Percentiles rank a stretch among this genome's conserved stretches.
Conservation (phyloP, 106 monocot genomes). For the Allium sativum region DNA sequence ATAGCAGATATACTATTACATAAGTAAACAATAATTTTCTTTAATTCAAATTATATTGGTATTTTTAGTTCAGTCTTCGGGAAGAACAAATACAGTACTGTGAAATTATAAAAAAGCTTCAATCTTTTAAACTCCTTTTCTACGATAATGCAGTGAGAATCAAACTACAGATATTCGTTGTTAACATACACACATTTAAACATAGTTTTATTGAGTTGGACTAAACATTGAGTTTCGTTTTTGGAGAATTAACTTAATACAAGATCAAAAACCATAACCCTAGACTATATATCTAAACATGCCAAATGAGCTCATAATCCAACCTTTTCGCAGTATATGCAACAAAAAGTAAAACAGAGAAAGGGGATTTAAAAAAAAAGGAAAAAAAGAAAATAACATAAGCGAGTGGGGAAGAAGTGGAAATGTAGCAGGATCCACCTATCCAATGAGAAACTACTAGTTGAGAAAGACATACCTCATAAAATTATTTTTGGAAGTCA, state of each 20-base stretch:
- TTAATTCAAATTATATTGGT: not conserved
- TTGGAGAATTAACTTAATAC: not conserved
- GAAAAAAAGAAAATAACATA: not conserved
- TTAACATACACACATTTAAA: not conserved
- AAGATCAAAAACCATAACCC: not conserved
- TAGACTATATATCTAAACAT: not conserved
- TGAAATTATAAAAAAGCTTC: not conserved
- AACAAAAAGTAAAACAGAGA: no score
- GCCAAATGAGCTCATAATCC: no score
- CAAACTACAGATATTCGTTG: not conserved
- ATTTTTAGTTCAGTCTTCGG: no score
- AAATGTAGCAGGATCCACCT: not conserved
- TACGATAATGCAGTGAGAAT: not conserved
- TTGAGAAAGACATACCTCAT: not conserved
- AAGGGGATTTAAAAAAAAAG: not conserved
- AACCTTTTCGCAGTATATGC: no score
- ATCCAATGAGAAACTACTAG: not conserved
- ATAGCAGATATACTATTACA: not conserved
- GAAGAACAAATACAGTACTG: not conserved
- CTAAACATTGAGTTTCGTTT: not conserved
- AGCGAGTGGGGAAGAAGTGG: not conserved
- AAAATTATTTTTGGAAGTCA: not conserved
- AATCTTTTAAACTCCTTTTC: not conserved
- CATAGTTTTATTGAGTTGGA: not conserved
- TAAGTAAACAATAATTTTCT: not conserved